These are phyloP conservation scores for Lojkania enalia DNA, from an alignment of 2,329 filamentous ascomycete species.

Conservation along the genomic window DNA sequence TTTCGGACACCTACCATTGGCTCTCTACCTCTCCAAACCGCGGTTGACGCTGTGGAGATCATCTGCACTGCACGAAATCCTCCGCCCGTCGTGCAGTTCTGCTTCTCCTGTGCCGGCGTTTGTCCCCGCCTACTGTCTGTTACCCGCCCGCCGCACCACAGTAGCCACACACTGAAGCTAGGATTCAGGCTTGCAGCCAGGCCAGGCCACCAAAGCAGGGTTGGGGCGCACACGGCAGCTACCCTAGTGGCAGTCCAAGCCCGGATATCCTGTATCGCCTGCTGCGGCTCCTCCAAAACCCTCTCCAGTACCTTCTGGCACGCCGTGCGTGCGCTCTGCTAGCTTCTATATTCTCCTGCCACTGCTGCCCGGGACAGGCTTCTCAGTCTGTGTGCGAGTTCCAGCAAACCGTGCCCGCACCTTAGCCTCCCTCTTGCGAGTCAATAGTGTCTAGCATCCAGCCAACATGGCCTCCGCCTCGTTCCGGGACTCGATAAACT, in stretches of 20 bases:
- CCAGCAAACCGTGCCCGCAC: slow-evolving; percentile 26
- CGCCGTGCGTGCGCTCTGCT: slow-evolving; percentile 17
- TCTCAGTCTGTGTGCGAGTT: slow-evolving; percentile 12
- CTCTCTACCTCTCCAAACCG: slow-evolving; percentile 22
- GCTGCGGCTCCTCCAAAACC: slow-evolving; percentile 41
- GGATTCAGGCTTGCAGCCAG: slow-evolving; percentile 6
- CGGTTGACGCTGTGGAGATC: slow-evolving; percentile 46
- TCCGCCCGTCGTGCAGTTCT: slow-evolving; percentile 42
- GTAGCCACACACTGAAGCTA: slow-evolving; percentile 18
- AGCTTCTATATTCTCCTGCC: slow-evolving; percentile 14
- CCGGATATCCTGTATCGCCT: slow-evolving; percentile 40
- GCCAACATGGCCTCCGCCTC: slow-evolving; percentile 76
- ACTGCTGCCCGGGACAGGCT: slow-evolving; percentile 21
- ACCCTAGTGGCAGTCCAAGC: slow-evolving; percentile 20
- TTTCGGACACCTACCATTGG: slow-evolving; percentile 45
- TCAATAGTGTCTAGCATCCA: slow-evolving; percentile 7
- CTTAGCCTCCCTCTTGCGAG: slow-evolving; percentile 4
- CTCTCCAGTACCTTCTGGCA: slow-evolving; percentile 21
- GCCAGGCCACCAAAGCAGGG: slow-evolving; percentile 8
- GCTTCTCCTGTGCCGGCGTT: slow-evolving; percentile 12
- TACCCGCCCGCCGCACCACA: slow-evolving; percentile 19
- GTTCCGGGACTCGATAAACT: slow-evolving; percentile 94
- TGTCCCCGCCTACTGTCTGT: slow-evolving; percentile 17
- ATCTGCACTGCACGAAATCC: slow-evolving; percentile 60
- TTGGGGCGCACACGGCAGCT: slow-evolving; percentile 19